Conservation (phyloP, 345 rosid species). For the Gynandropsis gynandra region DNA sequence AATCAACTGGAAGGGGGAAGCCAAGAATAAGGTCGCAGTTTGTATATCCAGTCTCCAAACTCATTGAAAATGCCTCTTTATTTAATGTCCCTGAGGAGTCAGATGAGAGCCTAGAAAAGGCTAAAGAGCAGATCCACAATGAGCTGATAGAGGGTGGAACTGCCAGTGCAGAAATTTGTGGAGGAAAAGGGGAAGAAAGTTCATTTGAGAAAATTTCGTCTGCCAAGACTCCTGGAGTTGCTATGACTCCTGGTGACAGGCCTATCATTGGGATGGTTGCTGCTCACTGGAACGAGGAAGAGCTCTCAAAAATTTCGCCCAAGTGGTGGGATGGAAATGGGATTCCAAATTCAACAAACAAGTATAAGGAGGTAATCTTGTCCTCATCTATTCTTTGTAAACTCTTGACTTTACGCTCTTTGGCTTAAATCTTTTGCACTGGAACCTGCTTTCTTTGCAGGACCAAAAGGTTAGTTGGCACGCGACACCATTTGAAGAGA, state of each 20-base stretch:
- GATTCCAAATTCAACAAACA: conserved; percentile 88
- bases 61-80: conserved; percentile 32
- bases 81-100: conserved; percentile 31
- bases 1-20: conserved; percentile 33
- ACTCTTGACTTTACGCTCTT: background rate
- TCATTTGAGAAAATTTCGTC: conserved; percentile 22
- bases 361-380: conserved; percentile 81
- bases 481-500: conserved; percentile 81
- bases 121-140: conserved; percentile 27
- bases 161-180: conserved; percentile 21
- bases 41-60: conserved; percentile 40
- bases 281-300: conserved; percentile 77
- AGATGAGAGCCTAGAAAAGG: conserved; percentile 21
- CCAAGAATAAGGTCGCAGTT: conserved; percentile 51
- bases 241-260: conserved; percentile 55
- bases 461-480: conserved; percentile 90
- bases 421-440: background rate
- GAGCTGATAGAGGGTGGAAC: conserved; percentile 35
- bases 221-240: conserved; percentile 20
- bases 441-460: conserved; percentile 35
- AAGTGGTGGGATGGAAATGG: conserved; percentile 99
- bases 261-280: conserved; percentile 92
- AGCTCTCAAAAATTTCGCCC: conserved; percentile 40
- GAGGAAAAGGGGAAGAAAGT: conserved; percentile 20
- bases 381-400: background rate